A percentile compares a stretch with the other conserved stretches of the same genome.
Evolutionary conservation across 2,329 filamentous ascomycete genomes (phyloP).

Genomic region (Ophiocordyceps camponoti-floridani): DNA sequence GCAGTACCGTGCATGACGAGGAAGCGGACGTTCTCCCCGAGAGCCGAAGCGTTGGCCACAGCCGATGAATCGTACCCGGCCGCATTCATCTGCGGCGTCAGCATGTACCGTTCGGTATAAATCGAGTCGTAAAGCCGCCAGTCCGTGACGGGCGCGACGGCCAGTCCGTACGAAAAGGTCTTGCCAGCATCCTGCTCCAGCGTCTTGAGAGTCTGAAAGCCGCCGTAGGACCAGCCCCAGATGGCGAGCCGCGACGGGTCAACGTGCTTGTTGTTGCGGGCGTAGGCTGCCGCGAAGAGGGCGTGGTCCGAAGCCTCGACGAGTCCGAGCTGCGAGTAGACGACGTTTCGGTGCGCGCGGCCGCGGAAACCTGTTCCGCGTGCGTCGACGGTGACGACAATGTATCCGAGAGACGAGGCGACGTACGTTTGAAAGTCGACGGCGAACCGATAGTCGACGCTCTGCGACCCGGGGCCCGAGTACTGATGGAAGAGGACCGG

Average conservation of each 20-base stretch:
- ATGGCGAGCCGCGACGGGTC: constrained; percentile 72
- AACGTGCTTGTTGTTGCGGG: constrained; percentile 30
- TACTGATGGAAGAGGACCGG: constrained; percentile 93
- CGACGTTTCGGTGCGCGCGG: constrained; percentile 61
- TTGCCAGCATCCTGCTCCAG: constrained; percentile 76
- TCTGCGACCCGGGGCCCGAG: constrained; percentile 84
- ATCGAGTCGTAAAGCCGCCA: constrained; percentile 92
- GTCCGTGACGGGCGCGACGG: constrained; percentile 94
- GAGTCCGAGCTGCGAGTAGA: constrained; percentile 69
- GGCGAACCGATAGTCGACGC: constrained; percentile 59
- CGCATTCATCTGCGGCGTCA: constrained; percentile 69
- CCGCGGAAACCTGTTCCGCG: constrained; percentile 85
- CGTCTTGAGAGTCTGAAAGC: constrained; percentile 88
- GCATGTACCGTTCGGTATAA: constrained; percentile 96
- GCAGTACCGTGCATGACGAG: constrained; percentile 91
- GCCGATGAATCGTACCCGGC: constrained; percentile 59
- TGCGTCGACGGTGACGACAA: constrained; percentile 88
- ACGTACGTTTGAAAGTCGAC: constrained; percentile 87
- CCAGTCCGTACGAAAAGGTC: constrained; percentile 94
- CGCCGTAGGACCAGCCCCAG: constrained; percentile 97
- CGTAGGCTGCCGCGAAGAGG: constrained; percentile 51
- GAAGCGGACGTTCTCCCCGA: constrained; percentile 68
- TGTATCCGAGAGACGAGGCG: constrained; percentile 70
- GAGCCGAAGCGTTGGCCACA: constrained; percentile 55
- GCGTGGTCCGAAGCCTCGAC: constrained; percentile 66